phyloP scores from a whole-genome alignment of 2,329 filamentous ascomycete species.

The Leptosphaerulina australis region DNA sequence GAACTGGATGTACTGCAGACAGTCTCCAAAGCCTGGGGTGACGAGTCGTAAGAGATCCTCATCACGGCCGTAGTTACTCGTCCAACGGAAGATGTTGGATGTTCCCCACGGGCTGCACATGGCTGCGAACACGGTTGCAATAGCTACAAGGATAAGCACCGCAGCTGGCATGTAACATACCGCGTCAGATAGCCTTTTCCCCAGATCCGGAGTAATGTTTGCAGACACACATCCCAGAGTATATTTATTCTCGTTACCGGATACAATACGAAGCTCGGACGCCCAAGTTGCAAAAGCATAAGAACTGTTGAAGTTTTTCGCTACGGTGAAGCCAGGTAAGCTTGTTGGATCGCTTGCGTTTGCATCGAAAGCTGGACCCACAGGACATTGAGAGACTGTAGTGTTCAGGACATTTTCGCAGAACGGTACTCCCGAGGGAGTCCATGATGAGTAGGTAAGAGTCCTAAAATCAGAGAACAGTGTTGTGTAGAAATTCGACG shows the following conservation, averaged over 20 bases:
- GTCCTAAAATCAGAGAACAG: slow-evolving; percentile 74
- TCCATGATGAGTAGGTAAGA: slow-evolving; percentile 75
- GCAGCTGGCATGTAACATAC: slow-evolving; percentile 78
- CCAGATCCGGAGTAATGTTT: slow-evolving; percentile 83
- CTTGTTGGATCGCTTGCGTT: slow-evolving; percentile 59
- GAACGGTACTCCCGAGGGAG: slow-evolving; percentile 61
- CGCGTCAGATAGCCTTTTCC: slow-evolving; percentile 68
- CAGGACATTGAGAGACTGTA: slow-evolving; percentile 66
- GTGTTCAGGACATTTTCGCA: slow-evolving; percentile 64
- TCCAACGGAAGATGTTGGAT: slow-evolving; percentile 89
- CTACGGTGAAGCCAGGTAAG: slow-evolving; percentile 75
- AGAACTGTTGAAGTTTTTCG: slow-evolving; percentile 75
- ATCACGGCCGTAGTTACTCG: slow-evolving; percentile 96
- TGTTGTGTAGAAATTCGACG: slow-evolving; percentile 70
- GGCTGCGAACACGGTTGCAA: slow-evolving; percentile 82
- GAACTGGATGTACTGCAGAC: slow-evolving; percentile 96
- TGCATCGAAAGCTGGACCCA: slow-evolving; percentile 72
- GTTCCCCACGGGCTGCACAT: slow-evolving; percentile 95
- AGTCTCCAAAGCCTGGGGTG: slow-evolving; percentile 95
- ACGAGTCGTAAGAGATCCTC: slow-evolving; percentile 89
- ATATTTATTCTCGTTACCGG: slow-evolving; percentile 69
- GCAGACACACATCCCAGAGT: slow-evolving; percentile 80
- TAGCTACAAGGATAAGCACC: slow-evolving; percentile 77
- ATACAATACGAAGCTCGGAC: slow-evolving; percentile 73
- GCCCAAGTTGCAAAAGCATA: slow-evolving; percentile 87